These are phyloP conservation scores for Silene latifolia DNA, from an alignment of 148 eudicot species.

Conservation along the genomic window DNA sequence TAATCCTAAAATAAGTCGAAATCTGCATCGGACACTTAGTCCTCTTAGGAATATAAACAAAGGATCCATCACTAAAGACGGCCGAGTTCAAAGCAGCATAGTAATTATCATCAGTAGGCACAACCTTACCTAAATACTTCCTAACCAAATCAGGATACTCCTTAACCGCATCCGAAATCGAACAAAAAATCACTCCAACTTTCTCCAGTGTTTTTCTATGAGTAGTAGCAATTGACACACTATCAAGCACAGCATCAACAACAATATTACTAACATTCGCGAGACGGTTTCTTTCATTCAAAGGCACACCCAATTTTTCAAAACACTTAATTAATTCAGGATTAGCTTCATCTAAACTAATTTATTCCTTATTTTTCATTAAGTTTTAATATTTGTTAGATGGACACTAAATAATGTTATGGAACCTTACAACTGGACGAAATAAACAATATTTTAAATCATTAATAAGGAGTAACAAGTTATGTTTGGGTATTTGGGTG, in stretches of 20 bases:
- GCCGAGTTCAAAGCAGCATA: constrained; percentile 87
- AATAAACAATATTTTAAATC: too few species aligned
- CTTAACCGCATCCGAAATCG: constrained; percentile 81
- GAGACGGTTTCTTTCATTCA: constrained; percentile 67
- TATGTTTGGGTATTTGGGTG: too few species aligned
- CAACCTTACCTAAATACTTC: constrained; percentile 80
- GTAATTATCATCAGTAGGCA: constrained; percentile 76
- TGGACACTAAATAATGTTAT: too few species aligned
- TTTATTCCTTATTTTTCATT: too few species aligned
- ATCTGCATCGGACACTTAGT: constrained; percentile 89
- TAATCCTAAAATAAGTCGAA: constrained; percentile 89
- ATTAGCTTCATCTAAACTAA: constrained; percentile 87
- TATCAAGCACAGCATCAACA: constrained; percentile 89
- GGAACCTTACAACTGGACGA: too few species aligned
- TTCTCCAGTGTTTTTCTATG: constrained; percentile 74
- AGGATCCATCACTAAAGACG: constrained; percentile 98
- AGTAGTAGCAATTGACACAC: constrained; percentile 83
- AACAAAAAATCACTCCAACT: constrained; percentile 85
- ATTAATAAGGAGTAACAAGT: too few species aligned
- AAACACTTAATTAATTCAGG: constrained; percentile 83
- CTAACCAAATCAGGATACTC: constrained; percentile 76
- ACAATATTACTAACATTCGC: constrained; percentile 62
- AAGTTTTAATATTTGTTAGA: too few species aligned
- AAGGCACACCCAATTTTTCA: constrained; percentile 68
- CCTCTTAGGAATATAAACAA: constrained; percentile 80